Evolutionary conservation across 2,329 filamentous ascomycete species (phyloP).

Genomic region (Colletotrichum cuscutae): DNA sequence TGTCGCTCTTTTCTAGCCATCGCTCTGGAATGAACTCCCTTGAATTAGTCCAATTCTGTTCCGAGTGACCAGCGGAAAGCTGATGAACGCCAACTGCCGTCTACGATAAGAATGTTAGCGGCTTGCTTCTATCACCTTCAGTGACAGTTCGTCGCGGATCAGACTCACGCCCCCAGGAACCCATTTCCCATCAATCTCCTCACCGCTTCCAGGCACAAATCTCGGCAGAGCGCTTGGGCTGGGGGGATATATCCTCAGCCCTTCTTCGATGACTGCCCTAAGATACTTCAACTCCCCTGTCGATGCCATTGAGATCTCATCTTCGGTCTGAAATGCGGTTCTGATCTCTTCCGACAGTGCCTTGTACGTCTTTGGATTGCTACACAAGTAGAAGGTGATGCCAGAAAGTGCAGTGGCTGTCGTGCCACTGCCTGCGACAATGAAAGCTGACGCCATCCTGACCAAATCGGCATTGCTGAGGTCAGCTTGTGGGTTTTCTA

Average conservation of each 20-base stretch:
- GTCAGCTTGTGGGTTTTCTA: slow-evolving; percentile 13
- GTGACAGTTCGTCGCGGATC: background rate
- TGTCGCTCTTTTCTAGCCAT: slow-evolving; percentile 41
- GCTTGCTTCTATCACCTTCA: too few relatives aligned
- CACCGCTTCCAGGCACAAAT: slow-evolving; percentile 20
- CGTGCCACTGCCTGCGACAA: slow-evolving; percentile 55
- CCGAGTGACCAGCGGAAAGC: slow-evolving; percentile 15
- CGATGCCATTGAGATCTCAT: slow-evolving; percentile 39
- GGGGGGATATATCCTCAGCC: slow-evolving; percentile 42
- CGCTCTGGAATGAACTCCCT: slow-evolving; percentile 51
- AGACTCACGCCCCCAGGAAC: slow-evolving; percentile 47
- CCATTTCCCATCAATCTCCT: slow-evolving; percentile 37
- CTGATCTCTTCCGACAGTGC: slow-evolving; percentile 44
- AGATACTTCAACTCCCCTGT: slow-evolving; percentile 50
- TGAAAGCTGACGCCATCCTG: slow-evolving; percentile 35
- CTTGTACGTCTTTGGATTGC: slow-evolving; percentile 42
- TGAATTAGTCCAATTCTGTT: slow-evolving; percentile 43
- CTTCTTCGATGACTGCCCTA: slow-evolving; percentile 48
- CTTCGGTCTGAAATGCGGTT: slow-evolving; percentile 34
- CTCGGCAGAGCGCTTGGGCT: slow-evolving; percentile 25
- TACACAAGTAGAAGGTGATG: slow-evolving; percentile 50
- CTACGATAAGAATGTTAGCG: background rate
- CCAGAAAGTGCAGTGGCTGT: slow-evolving; percentile 55
- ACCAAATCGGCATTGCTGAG: slow-evolving; percentile 18
- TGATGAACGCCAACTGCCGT: slow-evolving; percentile 24